Evolutionary conservation across 225 moss, liverwort and hornwort species (phyloP), one percentile per base, ranked within the genome.

Genomic region (Climacium dendroides): DNA sequence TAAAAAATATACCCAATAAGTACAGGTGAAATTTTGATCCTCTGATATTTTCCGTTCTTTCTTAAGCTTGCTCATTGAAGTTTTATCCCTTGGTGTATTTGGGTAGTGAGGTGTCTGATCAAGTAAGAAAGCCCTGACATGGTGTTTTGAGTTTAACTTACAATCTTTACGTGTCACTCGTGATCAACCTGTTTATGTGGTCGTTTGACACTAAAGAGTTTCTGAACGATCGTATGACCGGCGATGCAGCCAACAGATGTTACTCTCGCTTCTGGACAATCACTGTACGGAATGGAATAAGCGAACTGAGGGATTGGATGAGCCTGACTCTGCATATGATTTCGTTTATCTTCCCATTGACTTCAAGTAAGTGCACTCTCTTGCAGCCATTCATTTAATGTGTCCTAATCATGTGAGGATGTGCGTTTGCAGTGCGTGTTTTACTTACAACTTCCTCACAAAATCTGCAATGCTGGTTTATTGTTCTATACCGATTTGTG

Each of bases 291-390:
- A 93, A 54, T 93, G 93, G 88, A 98, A 97, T 84, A 87, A 87
- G 19, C 88, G 61, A 47, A 77, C 89, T 74, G 91, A 92, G 82
- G 96, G 91, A 74, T 91, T 90, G 30, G 90, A 79, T 81, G 96
- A 97, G 78, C 95, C 95, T 52, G 95, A 96, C 63, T 97, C 97
- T 77, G 98, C 95, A 32, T 98, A 97, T 78, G 97, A 98, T 90
- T 98, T 98, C 65, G 98, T 98, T 58, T 98, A 98, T 86, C 91
- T 98, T 73, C 97, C 98, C 9, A 97, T 98, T 84, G 98, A 98
- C 87, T 98, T 98, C 94, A 98, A 98, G 98, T 98, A 85, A 91
- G 88, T 39, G 24, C 50, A 32, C 14, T 3, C 25, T 74, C 43
- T 61, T 54, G 54, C 72, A 29, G 66, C 34, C 45, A 30, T 15